These are phyloP conservation scores for Solanum paucissectum DNA, from an alignment of 257 asterid species.

Conservation along the genomic window DNA sequence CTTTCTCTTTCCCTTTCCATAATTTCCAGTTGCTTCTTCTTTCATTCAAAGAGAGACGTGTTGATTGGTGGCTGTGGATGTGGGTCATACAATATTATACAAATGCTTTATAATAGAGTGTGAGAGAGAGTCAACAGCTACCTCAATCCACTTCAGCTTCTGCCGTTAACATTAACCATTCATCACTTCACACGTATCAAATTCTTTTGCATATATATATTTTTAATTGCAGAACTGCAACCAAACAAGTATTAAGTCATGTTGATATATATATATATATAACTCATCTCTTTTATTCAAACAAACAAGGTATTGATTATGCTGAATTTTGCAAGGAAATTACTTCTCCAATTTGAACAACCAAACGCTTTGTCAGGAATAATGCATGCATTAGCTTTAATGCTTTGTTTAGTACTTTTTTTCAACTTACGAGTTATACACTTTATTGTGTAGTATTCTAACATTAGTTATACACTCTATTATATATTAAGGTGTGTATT, in stretches of 20 bases:
- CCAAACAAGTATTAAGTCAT: neutral
- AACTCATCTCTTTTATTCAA: neutral
- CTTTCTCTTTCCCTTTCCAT: conserved; percentile 14
- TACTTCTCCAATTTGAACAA: neutral
- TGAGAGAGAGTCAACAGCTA: neutral
- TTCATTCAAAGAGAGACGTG: neutral
- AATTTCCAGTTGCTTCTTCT: neutral
- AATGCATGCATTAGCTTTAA: neutral
- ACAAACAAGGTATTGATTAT: neutral
- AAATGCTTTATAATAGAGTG: neutral
- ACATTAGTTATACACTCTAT: neutral
- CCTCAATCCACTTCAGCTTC: neutral
- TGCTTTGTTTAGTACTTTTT: no score
- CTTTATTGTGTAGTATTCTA: neutral
- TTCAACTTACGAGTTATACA: neutral
- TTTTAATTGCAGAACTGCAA: neutral
- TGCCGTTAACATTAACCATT: neutral
- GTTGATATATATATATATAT: no score
- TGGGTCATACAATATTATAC: neutral
- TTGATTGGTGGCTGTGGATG: neutral
- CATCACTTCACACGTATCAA: neutral
- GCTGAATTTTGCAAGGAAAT: neutral
- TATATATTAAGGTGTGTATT: no score
- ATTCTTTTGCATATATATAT: neutral
- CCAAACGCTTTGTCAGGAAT: neutral